Base-by-base conservation (phyloP, 495 filamentous ascomycete genomes). In the Amphirosellinia nigrospora region DNA sequence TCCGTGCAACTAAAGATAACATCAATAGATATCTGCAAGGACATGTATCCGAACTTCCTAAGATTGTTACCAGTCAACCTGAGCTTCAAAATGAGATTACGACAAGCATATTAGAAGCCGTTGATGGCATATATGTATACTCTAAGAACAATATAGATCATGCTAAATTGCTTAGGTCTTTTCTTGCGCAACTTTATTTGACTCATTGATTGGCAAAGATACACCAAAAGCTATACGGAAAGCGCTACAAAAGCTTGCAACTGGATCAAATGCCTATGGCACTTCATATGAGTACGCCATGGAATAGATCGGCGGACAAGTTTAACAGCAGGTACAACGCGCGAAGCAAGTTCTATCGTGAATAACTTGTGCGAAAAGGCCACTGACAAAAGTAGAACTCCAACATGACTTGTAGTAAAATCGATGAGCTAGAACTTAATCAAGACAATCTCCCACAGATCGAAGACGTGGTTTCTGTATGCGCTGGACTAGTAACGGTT, bases 121-220 rank as follows among this genome's bases (percentile, higher is more conserved):
- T 67, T 7, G 71, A 81, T 56, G 84, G 84, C 34, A 84, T 85
- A 84, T 85, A 78, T 13, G 72, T 63, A 9, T 16, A 7, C 34
- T 8, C 84, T 10, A 75, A n/a, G 7, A 38, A 73, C 8, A 70
- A 66, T 13, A 9, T 21, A 9, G 85, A 86, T 64, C 55, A 86
- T 0, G 77, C 23, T 70, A 61, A 63, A 28, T 55, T 8, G n/a
- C 64, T 19, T 39, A 71, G 86, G 84, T 89, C n/a, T 90, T 69
- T 89, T 0, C 79, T 90, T 28, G 86, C 86, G n/a, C 76, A 74
- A 19, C 78, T 90, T 0, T 77, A 86, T 70, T 66, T 87, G 15
- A 79, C 84, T 82, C 82, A 4, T 73, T 90, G 19, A 58, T 73
- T 0, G 77, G 73, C 0, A 84, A 84, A 61, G 66, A 23, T 3